Evolutionary conservation across 2,329 filamentous ascomycete genomes (phyloP).

Genomic region (Paracamarosporium sp.): DNA sequence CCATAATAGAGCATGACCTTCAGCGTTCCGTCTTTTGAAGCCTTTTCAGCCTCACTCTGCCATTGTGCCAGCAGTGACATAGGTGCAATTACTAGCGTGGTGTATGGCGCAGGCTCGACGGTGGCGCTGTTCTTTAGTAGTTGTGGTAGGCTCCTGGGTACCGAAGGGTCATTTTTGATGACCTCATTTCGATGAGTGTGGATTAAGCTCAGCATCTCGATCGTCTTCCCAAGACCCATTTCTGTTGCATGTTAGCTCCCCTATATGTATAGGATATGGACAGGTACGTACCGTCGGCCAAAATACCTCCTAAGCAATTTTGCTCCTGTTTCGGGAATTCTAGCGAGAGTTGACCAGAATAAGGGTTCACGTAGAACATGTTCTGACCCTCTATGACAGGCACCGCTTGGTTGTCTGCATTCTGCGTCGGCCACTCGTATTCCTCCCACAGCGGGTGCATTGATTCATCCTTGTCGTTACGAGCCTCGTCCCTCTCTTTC

Average conservation of each 20-base stretch:
- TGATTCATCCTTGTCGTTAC: conserved; percentile 71
- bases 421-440: conserved; percentile 86
- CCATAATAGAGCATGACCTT: conserved; percentile 93
- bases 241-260: conserved; percentile 54
- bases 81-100: conserved; percentile 92
- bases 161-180: conserved; percentile 41
- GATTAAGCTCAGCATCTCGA: conserved; percentile 95
- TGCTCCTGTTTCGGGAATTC: conserved; percentile 94
- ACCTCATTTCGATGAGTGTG: conserved; percentile 77
- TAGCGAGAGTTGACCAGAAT: conserved; percentile 90
- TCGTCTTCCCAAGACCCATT: conserved; percentile 98
- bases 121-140: conserved; percentile 64
- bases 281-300: conserved; percentile 71
- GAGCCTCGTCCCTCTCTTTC: conserved; percentile 83
- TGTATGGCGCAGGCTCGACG: conserved; percentile 77
- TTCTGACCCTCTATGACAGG: conserved; percentile 69
- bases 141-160: conserved; percentile 68
- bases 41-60: conserved; percentile 93
- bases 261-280: not conserved
- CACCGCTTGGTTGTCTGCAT: conserved; percentile 81
- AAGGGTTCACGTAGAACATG: conserved; percentile 94
- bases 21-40: conserved; percentile 82
- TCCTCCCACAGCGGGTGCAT: conserved; percentile 99
- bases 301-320: conserved; percentile 88
- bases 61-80: conserved; percentile 97